Evolutionary conservation across 148 eudicot species (phyloP).

Genomic region (Arbutus unedo): DNA sequence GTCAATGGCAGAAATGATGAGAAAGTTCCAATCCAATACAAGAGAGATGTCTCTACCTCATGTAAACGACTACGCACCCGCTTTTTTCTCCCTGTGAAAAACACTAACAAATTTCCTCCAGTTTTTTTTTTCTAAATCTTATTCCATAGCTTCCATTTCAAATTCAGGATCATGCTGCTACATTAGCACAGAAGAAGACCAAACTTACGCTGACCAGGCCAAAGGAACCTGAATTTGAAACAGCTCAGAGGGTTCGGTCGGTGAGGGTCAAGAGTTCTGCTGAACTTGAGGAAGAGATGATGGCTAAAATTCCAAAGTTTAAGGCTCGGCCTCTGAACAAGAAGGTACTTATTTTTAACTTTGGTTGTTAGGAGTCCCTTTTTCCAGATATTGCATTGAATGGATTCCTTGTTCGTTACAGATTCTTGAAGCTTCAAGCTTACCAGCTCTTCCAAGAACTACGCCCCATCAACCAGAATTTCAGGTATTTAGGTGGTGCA

Average conservation of each 20-base stretch:
- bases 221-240: constrained; percentile 85
- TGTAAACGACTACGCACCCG: constrained; percentile 10
- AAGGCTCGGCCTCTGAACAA: constrained; percentile 87
- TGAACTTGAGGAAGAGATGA: constrained; percentile 94
- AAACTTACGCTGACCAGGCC: constrained; percentile 82
- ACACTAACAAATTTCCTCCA: background rate
- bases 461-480: constrained; percentile 75
- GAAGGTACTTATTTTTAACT: constrained; percentile 42
- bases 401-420: constrained; percentile 23
- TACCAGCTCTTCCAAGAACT: constrained; percentile 67
- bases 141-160: constrained; percentile 3
- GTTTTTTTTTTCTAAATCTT: background rate
- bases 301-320: constrained; percentile 96
- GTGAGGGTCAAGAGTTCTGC: constrained; percentile 75
- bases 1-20: constrained; percentile 91
- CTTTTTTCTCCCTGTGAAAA: background rate
- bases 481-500: constrained; percentile 38
- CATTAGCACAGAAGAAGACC: constrained; percentile 40
- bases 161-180: constrained; percentile 38
- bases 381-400: background rate
- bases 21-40: constrained; percentile 83
- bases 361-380: background rate
- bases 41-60: constrained; percentile 56
- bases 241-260: constrained; percentile 75
- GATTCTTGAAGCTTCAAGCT: constrained; percentile 74